phyloP scores from a whole-genome alignment of 805 yeast species.

The Candida tibetensis region DNA sequence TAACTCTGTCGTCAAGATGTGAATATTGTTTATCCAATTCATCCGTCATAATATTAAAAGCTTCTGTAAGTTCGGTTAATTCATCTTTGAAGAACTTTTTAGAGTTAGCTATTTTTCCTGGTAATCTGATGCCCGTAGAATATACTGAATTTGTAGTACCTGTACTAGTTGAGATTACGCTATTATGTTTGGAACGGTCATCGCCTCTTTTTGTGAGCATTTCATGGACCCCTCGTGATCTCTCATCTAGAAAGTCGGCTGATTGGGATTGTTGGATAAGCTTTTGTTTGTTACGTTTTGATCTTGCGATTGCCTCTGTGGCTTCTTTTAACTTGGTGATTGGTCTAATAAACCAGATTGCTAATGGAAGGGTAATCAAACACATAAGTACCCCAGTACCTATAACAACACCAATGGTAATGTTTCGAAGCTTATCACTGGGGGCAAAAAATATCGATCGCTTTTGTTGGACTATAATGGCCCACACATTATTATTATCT shows the following conservation, averaged over 20 bases:
- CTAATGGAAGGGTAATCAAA: slow-evolving; percentile 73
- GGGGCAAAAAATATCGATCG: slow-evolving; percentile 61
- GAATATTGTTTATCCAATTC: slow-evolving; percentile 82
- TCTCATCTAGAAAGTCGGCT: too few relatives aligned
- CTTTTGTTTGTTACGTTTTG: slow-evolving; percentile 20
- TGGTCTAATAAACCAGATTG: slow-evolving; percentile 83
- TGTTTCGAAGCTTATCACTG: slow-evolving; percentile 55
- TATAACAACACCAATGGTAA: slow-evolving; percentile 74
- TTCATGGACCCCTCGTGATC: not conserved
- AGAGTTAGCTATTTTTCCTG: slow-evolving; percentile 33
- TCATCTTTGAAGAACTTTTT: slow-evolving; percentile 71
- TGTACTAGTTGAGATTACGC: slow-evolving; percentile 29
- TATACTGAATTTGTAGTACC: slow-evolving; percentile 38
- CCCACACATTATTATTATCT: slow-evolving; percentile 53
- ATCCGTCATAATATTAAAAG: slow-evolving; percentile 88
- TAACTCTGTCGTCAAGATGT: slow-evolving; percentile 83
- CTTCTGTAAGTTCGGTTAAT: slow-evolving; percentile 79
- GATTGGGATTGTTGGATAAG: not conserved
- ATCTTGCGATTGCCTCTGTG: slow-evolving; percentile 64
- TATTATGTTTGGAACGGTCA: slow-evolving; percentile 14
- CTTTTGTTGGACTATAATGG: slow-evolving; percentile 67
- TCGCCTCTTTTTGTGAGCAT: not conserved
- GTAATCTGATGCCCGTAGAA: slow-evolving; percentile 39
- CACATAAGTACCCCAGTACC: slow-evolving; percentile 76
- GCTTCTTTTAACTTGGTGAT: slow-evolving; percentile 77